Base-by-base conservation (phyloP, 495 filamentous ascomycete species). In the Penicillium antarcticum region DNA sequence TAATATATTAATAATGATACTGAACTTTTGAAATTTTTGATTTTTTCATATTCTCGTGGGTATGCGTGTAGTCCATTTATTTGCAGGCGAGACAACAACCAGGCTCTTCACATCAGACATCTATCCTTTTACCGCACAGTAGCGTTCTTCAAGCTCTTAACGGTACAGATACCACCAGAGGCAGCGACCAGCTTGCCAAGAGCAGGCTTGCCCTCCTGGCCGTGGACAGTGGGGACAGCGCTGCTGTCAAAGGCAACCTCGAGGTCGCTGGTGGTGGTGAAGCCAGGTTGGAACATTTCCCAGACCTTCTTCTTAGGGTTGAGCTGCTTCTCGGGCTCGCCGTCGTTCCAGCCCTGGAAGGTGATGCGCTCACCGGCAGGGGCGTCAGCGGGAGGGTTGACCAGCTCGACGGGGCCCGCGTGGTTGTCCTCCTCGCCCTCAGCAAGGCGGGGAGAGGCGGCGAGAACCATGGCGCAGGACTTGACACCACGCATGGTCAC, bases 261-360 rank as follows among this genome's bases (percentile, higher is more conserved):
- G 44, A 88, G 72, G 32, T 68, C 70, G 4, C 82, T 80, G 13
- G 87, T 96, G 12, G 92, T 98, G 17, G 85, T 90, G 71, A 97
- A 97, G 0, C 92, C 94, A 5, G 89, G 89, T 75, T 96, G 92
- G 73, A 95, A 87, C 10, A 78, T 89, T 80, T 98, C 94, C 90
- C 91, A 97, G 47, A 97, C 71, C 83, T 96, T 97, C 83, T 97
- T 97, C 86, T 97, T 98, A 36, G 95, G 94, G 77, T 97, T 97
- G 57, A 98, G 80, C 45, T 89, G 78, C 54, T 85, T 85, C 77
- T 97, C 91, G 9, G 95, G 94, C 80, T 96, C 86, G 32, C 89
- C 91, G 33, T 74, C 69, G 58, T 83, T 77, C 86, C 90, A 98
- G 42, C 95, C 94, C 60, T 98, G 90, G 67, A 98, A 97, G 76